Percentiles rank a stretch among this genome's conserved stretches.
Conservation (phyloP, 1,284 basidiomycete species). For the Irpex lacteus region DNA sequence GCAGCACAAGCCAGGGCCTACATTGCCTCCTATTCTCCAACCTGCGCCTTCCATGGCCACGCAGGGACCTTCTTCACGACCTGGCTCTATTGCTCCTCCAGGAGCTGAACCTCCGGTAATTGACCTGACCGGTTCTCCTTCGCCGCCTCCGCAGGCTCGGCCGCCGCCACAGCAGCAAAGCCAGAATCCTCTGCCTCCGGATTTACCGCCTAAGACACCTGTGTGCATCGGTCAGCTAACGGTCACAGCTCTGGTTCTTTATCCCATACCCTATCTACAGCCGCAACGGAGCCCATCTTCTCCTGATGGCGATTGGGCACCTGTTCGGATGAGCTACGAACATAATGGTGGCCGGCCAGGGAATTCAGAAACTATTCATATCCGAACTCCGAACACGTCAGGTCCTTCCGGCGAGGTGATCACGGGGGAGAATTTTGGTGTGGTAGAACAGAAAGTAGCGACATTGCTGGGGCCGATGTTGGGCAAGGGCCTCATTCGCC, state of each 20-base stretch:
- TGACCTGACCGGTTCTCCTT: constrained; percentile 74
- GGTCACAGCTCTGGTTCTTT: constrained; percentile 81
- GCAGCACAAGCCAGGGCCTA: background rate
- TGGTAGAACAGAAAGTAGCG: constrained; percentile 83
- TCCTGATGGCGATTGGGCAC: constrained; percentile 66
- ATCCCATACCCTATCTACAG: constrained; percentile 74
- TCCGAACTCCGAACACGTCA: constrained; percentile 62
- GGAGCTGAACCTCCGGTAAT: constrained; percentile 50
- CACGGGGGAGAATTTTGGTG: constrained; percentile 71
- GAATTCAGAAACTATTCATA: constrained; percentile 77
- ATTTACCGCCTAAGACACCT: constrained; percentile 71
- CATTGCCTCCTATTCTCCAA: constrained; percentile 14
- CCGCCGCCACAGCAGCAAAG: constrained; percentile 11
- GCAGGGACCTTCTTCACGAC: background rate
- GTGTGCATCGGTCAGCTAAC: constrained; percentile 87
- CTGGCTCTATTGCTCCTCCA: constrained; percentile 3
- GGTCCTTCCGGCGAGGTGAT: constrained; percentile 47
- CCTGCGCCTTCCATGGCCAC: background rate
- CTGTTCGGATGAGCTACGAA: constrained; percentile 75
- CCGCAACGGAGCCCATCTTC: constrained; percentile 39
- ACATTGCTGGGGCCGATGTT: constrained; percentile 78
- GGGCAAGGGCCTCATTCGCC: constrained; percentile 76
- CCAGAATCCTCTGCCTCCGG: constrained; percentile 26
- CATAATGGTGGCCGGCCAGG: constrained; percentile 54
- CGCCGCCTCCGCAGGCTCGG: constrained; percentile 51